Conservation (phyloP, 2,329 filamentous ascomycete genomes). For the Annulohypoxylon truncatum region DNA sequence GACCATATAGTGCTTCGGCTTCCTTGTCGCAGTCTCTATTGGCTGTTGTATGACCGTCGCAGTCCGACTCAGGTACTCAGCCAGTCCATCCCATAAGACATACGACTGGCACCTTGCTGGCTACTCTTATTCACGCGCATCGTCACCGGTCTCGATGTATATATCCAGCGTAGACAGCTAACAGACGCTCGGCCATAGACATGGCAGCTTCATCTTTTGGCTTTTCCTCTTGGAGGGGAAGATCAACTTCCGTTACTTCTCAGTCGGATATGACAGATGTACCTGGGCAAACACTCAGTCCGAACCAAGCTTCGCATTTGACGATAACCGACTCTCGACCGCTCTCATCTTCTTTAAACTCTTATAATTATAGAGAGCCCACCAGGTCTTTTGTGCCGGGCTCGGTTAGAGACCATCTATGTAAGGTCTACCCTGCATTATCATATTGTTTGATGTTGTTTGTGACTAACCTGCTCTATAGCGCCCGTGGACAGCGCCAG, state of each 20-base stretch:
- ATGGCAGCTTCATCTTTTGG: conserved; percentile 62
- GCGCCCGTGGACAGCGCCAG: conserved; percentile 74
- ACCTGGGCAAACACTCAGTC: conserved; percentile 43
- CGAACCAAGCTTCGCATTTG: conserved; percentile 38
- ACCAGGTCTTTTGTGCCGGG: conserved; percentile 79
- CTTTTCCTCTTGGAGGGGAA: conserved; percentile 63
- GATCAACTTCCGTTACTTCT: conserved; percentile 51
- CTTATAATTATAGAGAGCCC: conserved; percentile 67
- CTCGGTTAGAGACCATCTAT: conserved; percentile 68
- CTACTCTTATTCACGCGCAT: conserved; percentile 21
- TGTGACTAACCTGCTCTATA: conserved; percentile 46
- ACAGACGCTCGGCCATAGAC: conserved; percentile 35
- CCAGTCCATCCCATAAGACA: background rate
- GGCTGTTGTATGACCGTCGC: conserved; percentile 17
- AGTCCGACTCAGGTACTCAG: conserved; percentile 5
- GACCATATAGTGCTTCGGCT: conserved; percentile 11
- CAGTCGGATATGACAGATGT: conserved; percentile 50
- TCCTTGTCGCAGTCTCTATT: conserved; percentile 12
- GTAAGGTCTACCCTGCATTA: conserved; percentile 53
- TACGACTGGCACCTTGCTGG: conserved; percentile 26
- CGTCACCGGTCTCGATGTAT: conserved; percentile 30
- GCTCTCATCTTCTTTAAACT: conserved; percentile 53
- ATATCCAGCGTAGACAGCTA: conserved; percentile 30
- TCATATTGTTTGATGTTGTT: background rate
- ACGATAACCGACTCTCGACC: conserved; percentile 41